Conservation (phyloP, 805 yeast genomes). For the Kodamaea jinghongensis region DNA sequence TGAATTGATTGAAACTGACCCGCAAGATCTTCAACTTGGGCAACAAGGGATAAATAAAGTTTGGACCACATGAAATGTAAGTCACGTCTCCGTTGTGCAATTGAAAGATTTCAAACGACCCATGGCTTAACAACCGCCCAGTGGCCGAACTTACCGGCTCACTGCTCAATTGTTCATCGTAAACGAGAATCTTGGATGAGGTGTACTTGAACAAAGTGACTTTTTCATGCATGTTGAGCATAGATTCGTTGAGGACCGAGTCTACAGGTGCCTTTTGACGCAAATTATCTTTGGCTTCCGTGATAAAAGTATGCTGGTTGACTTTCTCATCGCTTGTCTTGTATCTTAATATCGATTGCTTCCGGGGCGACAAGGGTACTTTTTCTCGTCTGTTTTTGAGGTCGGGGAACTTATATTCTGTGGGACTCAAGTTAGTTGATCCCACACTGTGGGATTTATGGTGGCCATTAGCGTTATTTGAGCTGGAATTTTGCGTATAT, state of each 20-base stretch:
- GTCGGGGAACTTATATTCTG: background rate
- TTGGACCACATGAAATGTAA: conserved; percentile 62
- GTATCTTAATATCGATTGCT: conserved; percentile 38
- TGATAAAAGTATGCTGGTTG: conserved; percentile 19
- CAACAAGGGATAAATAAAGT: conserved; percentile 70
- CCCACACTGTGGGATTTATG: background rate
- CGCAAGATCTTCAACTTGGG: conserved; percentile 61
- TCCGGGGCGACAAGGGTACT: conserved; percentile 27
- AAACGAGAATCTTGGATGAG: conserved; percentile 34
- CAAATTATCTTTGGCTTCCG: conserved; percentile 29
- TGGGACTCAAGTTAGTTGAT: background rate
- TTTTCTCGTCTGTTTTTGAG: background rate
- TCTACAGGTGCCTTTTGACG: conserved; percentile 3
- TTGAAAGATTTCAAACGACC: conserved; percentile 57
- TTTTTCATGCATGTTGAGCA: conserved; percentile 33
- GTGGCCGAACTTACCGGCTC: conserved; percentile 16
- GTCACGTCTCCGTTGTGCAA: conserved; percentile 56
- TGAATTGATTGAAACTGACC: conserved; percentile 45
- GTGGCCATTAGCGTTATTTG: background rate
- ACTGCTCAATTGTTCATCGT: conserved; percentile 29
- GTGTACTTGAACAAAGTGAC: conserved; percentile 32
- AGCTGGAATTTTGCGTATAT: background rate
- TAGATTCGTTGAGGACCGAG: conserved; percentile 6
- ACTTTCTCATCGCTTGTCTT: conserved; percentile 27
- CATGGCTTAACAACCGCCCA: conserved; percentile 59